Evolutionary conservation across 306 rosid genomes (phyloP), one percentile per base, ranked within the genome.

Genomic region (Trichosanthes truncata): DNA sequence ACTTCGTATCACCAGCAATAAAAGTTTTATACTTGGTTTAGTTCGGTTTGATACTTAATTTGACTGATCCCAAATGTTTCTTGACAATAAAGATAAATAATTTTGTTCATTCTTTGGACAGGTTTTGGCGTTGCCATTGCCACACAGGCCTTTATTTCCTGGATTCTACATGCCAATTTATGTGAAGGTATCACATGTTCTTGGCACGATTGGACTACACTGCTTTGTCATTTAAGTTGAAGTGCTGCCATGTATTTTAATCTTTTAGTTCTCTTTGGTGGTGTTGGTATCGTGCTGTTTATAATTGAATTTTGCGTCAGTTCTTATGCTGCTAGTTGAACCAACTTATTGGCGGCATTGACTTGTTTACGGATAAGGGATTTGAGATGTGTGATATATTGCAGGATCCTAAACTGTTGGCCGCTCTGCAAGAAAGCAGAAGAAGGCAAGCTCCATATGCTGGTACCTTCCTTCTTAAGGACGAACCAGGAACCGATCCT

Each of bases 111-210:
- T 46, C 7, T 66, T 52, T 20, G 56, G 45, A 78, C 93, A 96
- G 99, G 99, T 96, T 84, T 89, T 96, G 89, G 99, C 98, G 13
- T 86, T 96, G 79, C 99, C 99, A 5, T 89, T 96, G 93, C 93
- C 88, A 15, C 99, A 96, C 48, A 89, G 98, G 84, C 99, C 99
- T 31, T 92, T 96, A 52, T 96, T 96, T 82, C 99, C 99, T 1
- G 99, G 99, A 77, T 96, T 96, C 86, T 96, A 96, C 89, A 96
- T 96, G 99, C 99, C 99, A 82, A 87, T 96, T 56, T 91, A 81
- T 87, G 96, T 96, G 79, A 96, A 96, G 99, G 99, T 96, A 89
- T 40, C 80, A 45, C 51, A 80, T 74, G 53, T 65, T 79, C 46
- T 82, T 51, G 56, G 31, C 71, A 55, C 36, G 21, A 60, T 57